Base-by-base conservation (phyloP, 2,329 filamentous ascomycete genomes). In the Stemphylium beticola region DNA sequence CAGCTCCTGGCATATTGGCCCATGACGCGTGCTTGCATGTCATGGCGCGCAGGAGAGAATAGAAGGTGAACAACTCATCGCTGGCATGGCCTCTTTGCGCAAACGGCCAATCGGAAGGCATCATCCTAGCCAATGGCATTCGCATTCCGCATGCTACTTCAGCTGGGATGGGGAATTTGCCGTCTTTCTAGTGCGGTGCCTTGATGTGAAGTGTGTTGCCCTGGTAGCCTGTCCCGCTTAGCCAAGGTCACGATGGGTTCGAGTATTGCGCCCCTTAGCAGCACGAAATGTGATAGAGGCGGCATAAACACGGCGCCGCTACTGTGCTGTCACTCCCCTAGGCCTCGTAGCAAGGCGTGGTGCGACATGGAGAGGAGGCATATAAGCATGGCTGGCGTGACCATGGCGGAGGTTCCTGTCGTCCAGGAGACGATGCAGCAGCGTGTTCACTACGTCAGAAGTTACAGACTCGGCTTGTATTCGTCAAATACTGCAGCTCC, bases 61-160 rank as follows among this genome's bases (percentile, higher is more conserved):
- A 41, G 50, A 43, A 42, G 41, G 55, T 55, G 66, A 62, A 72
- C 72, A 74, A 68, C 72, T 67, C 72, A 74, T 71, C 71, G 55
- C 48, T 59, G 59, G 59, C 66, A 61, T 58, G 59, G 59, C 55
- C 49, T 48, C 55, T 52, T 59, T 49, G 17, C 31, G 26, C 18
- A 40, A 20, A 41, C 40, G 43, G 55, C 69, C 66, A 72, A 68
- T 67, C 53, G 60, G 43, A 18, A 18, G 43, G 20, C 53, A 29
- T 38, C 36, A 36, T 42, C 29, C 44, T 18, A 43, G 12, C 60
- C 54, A 60, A 60, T 56, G 17, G 37, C 17, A 6, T 14, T 11
- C 6, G 32, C 32, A 24, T 55, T 7, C 20, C 50, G 47, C 49
- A 45, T 46, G 48, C 60, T 42, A 26, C 47, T 57, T 54, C 49